Evolutionary conservation across 805 yeast species (phyloP).

Genomic region (Candida vaughaniae): DNA sequence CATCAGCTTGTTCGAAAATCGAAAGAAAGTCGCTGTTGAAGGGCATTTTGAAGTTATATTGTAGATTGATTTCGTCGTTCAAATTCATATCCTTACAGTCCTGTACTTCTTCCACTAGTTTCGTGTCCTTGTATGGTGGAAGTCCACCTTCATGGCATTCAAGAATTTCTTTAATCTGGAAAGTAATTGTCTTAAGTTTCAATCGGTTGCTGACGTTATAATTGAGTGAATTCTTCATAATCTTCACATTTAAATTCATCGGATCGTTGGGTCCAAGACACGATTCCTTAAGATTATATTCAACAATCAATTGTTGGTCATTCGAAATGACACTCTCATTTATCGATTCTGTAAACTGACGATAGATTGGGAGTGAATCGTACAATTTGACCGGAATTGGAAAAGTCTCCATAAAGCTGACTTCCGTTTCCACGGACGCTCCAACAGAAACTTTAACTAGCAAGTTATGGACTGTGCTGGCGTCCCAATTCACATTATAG

Average conservation of each 20-base stretch:
- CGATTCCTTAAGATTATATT: constrained; percentile 47
- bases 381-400: constrained; percentile 57
- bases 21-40: constrained; percentile 34
- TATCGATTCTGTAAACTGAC: constrained; percentile 55
- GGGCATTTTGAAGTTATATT: constrained; percentile 31
- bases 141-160: constrained; percentile 54
- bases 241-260: constrained; percentile 35
- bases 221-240: constrained; percentile 39
- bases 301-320: constrained; percentile 49
- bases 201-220: constrained; percentile 29
- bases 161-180: constrained; percentile 53
- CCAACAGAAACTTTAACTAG: constrained; percentile 39
- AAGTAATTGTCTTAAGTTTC: constrained; percentile 43
- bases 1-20: constrained; percentile 15
- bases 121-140: constrained; percentile 46
- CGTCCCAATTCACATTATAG: constrained; percentile 45
- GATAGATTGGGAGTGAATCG: constrained; percentile 54
- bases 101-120: constrained; percentile 33
- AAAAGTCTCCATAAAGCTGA: constrained; percentile 32
- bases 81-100: constrained; percentile 21
- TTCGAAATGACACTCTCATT: constrained; percentile 43
- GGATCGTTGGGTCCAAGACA: constrained; percentile 61
- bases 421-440: constrained; percentile 27
- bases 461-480: constrained; percentile 47
- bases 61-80: constrained; percentile 25